phyloP scores from a whole-genome alignment of 1,139 yeast species.

The Trichomonascaceae sp. region DNA sequence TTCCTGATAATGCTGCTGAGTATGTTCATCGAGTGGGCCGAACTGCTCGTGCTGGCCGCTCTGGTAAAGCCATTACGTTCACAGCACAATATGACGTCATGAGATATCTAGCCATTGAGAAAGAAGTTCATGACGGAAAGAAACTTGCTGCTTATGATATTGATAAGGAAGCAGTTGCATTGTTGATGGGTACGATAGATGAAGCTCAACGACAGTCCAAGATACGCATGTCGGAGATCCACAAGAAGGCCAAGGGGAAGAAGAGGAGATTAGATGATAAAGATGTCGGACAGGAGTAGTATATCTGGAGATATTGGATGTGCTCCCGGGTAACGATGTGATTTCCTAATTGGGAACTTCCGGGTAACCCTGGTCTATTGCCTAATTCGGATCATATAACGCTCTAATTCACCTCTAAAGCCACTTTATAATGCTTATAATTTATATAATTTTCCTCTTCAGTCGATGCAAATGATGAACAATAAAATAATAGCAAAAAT shows the following conservation, averaged over 20 bases:
- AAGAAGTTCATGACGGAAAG: slow-evolving; percentile 53
- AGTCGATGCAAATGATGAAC: too few relatives aligned
- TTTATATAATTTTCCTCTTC: too few relatives aligned
- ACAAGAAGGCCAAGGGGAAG: slow-evolving; percentile 33
- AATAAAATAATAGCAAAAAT: too few relatives aligned
- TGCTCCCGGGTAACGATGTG: not conserved
- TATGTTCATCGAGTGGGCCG: slow-evolving; percentile 97
- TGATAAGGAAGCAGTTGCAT: slow-evolving; percentile 68
- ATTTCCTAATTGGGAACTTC: too few relatives aligned
- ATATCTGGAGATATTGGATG: not conserved
- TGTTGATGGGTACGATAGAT: slow-evolving; percentile 81
- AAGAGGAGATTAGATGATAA: slow-evolving; percentile 26
- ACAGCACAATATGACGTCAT: slow-evolving; percentile 95
- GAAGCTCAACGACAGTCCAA: slow-evolving; percentile 88
- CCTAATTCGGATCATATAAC: too few relatives aligned
- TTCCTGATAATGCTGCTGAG: slow-evolving; percentile 97
- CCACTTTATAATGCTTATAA: too few relatives aligned
- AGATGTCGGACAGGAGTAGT: slow-evolving; percentile 26
- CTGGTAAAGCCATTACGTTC: slow-evolving; percentile 86
- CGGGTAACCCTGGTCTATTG: too few relatives aligned
- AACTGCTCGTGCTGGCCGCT: slow-evolving; percentile 96
- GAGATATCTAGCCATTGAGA: slow-evolving; percentile 76
- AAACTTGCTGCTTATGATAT: slow-evolving; percentile 80
- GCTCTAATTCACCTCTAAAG: too few relatives aligned
- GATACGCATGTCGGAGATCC: slow-evolving; percentile 30